phyloP scores from a whole-genome alignment of 1,284 basidiomycete species.

The Vanrija sp. region DNA sequence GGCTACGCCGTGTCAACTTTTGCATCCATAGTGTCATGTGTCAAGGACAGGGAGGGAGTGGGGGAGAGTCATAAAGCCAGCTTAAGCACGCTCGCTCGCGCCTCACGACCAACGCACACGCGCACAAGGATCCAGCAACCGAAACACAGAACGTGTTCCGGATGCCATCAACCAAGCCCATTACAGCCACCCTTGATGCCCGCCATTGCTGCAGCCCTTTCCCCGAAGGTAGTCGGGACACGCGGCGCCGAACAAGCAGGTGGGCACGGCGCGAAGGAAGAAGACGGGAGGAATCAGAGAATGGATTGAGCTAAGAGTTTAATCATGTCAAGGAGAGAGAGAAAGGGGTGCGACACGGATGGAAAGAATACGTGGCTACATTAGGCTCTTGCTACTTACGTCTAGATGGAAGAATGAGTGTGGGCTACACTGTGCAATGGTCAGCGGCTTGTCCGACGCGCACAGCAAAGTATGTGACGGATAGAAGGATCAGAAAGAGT shows the following conservation, averaged over 20 bases:
- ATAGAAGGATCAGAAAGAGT: conserved; percentile 20
- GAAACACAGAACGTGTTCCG: conserved; percentile 29
- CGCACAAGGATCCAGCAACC: conserved; percentile 24
- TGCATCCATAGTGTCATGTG: conserved; percentile 2
- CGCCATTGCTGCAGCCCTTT: background rate
- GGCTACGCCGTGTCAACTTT: conserved; percentile 10
- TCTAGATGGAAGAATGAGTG: background rate
- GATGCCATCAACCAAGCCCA: conserved; percentile 19
- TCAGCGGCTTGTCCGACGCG: conserved; percentile 2
- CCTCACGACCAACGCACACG: conserved; percentile 20
- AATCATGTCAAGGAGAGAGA: conserved; percentile 36
- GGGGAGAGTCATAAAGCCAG: conserved; percentile 45
- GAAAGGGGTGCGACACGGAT: background rate
- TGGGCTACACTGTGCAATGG: conserved; percentile 2
- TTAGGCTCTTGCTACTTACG: too few relatives aligned
- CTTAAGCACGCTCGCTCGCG: conserved; percentile 35
- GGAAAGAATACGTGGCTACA: background rate
- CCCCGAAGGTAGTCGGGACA: conserved; percentile 5
- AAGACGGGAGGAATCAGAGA: conserved; percentile 39
- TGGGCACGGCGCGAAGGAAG: conserved; percentile 2
- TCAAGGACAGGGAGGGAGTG: background rate
- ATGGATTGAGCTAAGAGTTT: conserved; percentile 50
- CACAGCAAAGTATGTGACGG: background rate
- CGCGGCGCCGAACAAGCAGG: too few relatives aligned
- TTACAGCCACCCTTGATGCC: conserved; percentile 18